A percentile compares a stretch with the other conserved stretches of the same genome.
Evolutionary conservation across 1,139 yeast genomes (phyloP).

Genomic region (Saccharomycopsis phalli): DNA sequence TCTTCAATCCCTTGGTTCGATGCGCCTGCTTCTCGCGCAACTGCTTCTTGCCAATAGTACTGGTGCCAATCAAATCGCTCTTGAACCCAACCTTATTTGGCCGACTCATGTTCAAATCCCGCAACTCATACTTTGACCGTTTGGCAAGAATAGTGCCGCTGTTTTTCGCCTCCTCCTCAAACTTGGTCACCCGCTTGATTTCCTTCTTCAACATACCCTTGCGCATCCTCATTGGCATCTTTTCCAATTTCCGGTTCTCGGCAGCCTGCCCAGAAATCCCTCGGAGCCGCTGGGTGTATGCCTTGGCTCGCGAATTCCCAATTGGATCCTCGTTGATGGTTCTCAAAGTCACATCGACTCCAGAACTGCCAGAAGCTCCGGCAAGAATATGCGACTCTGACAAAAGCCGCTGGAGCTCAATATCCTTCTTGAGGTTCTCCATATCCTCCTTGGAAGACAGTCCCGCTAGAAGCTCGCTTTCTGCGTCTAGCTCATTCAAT

Average conservation of each 20-base stretch:
- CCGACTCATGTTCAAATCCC: constrained; percentile 47
- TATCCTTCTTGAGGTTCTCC: constrained; percentile 63
- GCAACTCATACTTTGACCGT: constrained; percentile 53
- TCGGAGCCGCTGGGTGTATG: constrained; percentile 60
- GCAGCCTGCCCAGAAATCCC: constrained; percentile 33
- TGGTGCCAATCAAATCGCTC: constrained; percentile 52
- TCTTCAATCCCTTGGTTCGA: constrained; percentile 73
- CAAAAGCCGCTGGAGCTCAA: constrained; percentile 73
- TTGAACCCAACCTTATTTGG: constrained; percentile 35
- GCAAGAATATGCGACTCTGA: constrained; percentile 81
- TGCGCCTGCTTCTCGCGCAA: constrained; percentile 27
- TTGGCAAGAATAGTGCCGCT: constrained; percentile 78
- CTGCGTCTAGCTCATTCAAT: constrained; percentile 14
- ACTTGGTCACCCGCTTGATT: constrained; percentile 41
- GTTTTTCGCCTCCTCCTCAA: constrained; percentile 71
- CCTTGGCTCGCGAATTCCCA: constrained; percentile 72
- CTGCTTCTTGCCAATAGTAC: constrained; percentile 23
- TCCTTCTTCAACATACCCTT: constrained; percentile 69
- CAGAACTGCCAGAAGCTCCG: constrained; percentile 43
- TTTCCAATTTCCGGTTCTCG: constrained; percentile 44
- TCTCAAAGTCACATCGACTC: constrained; percentile 67
- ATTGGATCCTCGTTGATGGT: constrained; percentile 66
- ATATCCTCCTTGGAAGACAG: constrained; percentile 29
- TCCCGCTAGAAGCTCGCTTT: constrained; percentile 20
- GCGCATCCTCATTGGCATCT: constrained; percentile 82